Base-by-base conservation (phyloP, 2,329 filamentous ascomycete genomes). In the Kalmusia sp. region DNA sequence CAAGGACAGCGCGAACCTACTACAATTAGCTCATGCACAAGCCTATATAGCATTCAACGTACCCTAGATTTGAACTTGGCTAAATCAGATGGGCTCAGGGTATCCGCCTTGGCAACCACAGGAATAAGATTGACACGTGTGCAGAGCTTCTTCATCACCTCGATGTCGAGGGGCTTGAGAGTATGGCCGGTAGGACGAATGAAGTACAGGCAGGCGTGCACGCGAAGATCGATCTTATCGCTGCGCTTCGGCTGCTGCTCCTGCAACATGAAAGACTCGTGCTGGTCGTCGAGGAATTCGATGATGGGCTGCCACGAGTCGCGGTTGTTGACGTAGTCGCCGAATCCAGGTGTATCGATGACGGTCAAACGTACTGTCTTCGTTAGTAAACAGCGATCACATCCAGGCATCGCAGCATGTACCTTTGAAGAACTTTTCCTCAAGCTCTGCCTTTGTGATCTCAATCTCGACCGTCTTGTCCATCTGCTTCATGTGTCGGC, bases 351-450 rank as follows among this genome's bases (percentile, higher is more conserved):
- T 61, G 95, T 99, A 78, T 99, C 95, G 76, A 99, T 99, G 72
- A 99, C 95, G 62, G 95, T 99, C 74, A 99, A 82, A 76, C 95
- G 95, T 76, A 99, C 95, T 98, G 67, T 27, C 17, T n/a, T 12
- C 50, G 61, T 73, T 56, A 74, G 68, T 46, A 35, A 31, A 31
- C 33, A 30, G 43, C 15, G 31, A 38, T 28, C 4, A 6, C 11
- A n/a, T n/a, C 19, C 1, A 7, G 6, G 28, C n/a, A 31, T 12
- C 19, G 37, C 19, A 8, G 14, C 15, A 38, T 27, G 61, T 69
- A 97, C 93, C 93, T 86, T 99, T 99, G 89, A 99, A 99, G 85
- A 99, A 99, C 84, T 99, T 99, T 89, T 99, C 95, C 82, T 99
- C 95, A 61, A 99, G 83, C 83, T 99, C 95, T 55, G 95, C 95